These are phyloP conservation scores for Panicum virgatum DNA, from an alignment of 202 grass and related monocot species.

Conservation along the genomic window DNA sequence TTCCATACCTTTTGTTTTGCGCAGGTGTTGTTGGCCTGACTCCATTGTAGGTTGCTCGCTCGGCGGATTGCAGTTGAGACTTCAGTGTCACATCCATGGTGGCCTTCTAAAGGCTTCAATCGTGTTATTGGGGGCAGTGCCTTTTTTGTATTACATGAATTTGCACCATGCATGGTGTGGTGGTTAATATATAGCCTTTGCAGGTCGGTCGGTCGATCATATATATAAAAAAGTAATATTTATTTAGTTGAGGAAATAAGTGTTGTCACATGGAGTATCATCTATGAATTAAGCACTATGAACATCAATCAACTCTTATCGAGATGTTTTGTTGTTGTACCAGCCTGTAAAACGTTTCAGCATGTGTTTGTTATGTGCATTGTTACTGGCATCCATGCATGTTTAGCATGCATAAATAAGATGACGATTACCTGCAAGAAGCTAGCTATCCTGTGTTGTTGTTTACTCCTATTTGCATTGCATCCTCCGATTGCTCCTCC, in stretches of 20 bases:
- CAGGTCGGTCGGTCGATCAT: background rate
- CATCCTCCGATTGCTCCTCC: conserved; percentile 31
- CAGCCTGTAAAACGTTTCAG: background rate
- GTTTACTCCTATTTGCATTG: no score
- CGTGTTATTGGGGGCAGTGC: background rate
- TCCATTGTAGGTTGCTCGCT: conserved; percentile 47
- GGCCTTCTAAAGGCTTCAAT: conserved; percentile 5
- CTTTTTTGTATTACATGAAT: conserved; percentile 35
- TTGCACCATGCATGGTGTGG: background rate
- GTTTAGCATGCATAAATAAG: background rate
- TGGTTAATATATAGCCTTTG: conserved; percentile 24
- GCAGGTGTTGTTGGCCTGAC: conserved; percentile 88
- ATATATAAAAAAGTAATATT: conserved; percentile 12
- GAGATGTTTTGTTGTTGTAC: background rate
- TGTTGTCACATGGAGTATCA: background rate
- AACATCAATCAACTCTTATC: background rate
- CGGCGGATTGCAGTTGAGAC: background rate
- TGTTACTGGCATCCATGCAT: background rate
- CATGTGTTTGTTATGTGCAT: background rate
- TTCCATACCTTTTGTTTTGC: no score
- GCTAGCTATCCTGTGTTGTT: no score
- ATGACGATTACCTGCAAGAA: no score
- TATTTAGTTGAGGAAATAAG: conserved; percentile 33
- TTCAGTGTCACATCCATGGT: background rate
- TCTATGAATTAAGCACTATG: conserved; percentile 30